Evolutionary conservation across 2,329 filamentous ascomycete species (phyloP), one percentile per base, ranked within the genome.

Genomic region (Epichloe elymi): DNA sequence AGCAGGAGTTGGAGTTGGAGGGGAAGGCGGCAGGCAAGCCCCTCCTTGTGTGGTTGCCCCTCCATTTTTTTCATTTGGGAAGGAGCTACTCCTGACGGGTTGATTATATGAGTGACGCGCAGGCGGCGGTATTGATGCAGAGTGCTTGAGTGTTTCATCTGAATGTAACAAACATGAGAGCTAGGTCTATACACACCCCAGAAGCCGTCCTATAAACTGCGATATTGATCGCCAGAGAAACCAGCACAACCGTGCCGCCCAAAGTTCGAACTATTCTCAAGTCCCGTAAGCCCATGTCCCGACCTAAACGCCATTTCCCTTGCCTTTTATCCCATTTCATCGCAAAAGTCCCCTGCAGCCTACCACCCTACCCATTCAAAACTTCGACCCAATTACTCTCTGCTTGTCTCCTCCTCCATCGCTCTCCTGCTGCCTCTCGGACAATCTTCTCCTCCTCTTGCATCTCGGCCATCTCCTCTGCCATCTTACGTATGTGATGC

Each of bases 401-500:
- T 30, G 72, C 66, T 57, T 68, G 65, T 57, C 72, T 72, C 51
- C 77, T 65, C 58, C 70, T 68, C 60, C 69, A 74, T 48, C 77
- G 61, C 56, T 75, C 72, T 41, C 69, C 68, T 2, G 78, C 75
- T 20, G 74, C 74, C 42, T 72, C 67, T 17, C 73, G 67, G 53
- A 81, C 71, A 33, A 74, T 67, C 40, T 65, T 69, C 65, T 81
- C 78, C 45, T 72, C 69, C 54, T 77, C 73, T 14, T 72, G 68
- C 60, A 74, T 72, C 54, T 74, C 70, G 40, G 72, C 73, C 2
- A 74, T 74, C 55, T 77, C 70, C 6, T 68, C 69, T 2, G 74
- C 71, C 63, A 79, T 69, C 63, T 79, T 74, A 57, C 74, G 75
- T 54, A 80, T 74, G 56, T 76, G 71, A 54, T 75, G 67, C 54